Conservation (phyloP, 164 flowering plant genomes). For the Brasenia schreberi region DNA sequence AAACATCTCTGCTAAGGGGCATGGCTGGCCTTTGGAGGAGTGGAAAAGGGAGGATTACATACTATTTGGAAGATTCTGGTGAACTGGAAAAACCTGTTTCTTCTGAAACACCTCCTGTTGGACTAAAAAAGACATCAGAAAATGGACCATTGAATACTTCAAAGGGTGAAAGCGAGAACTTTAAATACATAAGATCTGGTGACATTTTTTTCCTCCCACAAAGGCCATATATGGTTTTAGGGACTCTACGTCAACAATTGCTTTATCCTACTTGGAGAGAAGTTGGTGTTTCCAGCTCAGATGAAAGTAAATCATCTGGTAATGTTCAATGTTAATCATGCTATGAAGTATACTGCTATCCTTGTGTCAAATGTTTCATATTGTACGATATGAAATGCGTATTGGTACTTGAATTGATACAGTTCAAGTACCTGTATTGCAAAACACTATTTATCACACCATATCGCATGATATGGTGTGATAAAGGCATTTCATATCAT, state of each 20-base stretch:
- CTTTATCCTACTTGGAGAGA: slow-evolving; percentile 89
- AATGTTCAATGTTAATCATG: slow-evolving; percentile 3
- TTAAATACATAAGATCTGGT: slow-evolving; percentile 16
- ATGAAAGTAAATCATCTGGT: slow-evolving; percentile 32
- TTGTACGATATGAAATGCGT: too few species aligned
- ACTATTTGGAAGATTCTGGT: slow-evolving; percentile 30
- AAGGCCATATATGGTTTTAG: slow-evolving; percentile 93
- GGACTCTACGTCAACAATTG: slow-evolving; percentile 90
- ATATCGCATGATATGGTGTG: too few species aligned
- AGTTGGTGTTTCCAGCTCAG: slow-evolving; percentile 13
- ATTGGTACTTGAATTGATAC: too few species aligned
- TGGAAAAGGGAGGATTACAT: slow-evolving; percentile 71
- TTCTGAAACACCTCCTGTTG: slow-evolving; percentile 15
- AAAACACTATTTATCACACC: too few species aligned
- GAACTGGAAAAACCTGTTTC: slow-evolving; percentile 14
- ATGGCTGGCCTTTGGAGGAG: slow-evolving; percentile 91
- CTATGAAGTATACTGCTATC: background rate
- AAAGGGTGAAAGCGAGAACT: slow-evolving; percentile 7
- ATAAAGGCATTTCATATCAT: too few species aligned
- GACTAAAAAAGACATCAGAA: slow-evolving; percentile 6
- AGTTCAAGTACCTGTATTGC: too few species aligned
- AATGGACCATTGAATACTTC: background rate
- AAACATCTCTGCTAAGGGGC: slow-evolving; percentile 87
- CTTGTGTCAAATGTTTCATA: background rate
- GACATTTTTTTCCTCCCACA: slow-evolving; percentile 87